A percentile compares a stretch with the other conserved stretches of the same genome.
Conservation (phyloP, 2,329 filamentous ascomycete species). For the Aspergillus sp. region DNA sequence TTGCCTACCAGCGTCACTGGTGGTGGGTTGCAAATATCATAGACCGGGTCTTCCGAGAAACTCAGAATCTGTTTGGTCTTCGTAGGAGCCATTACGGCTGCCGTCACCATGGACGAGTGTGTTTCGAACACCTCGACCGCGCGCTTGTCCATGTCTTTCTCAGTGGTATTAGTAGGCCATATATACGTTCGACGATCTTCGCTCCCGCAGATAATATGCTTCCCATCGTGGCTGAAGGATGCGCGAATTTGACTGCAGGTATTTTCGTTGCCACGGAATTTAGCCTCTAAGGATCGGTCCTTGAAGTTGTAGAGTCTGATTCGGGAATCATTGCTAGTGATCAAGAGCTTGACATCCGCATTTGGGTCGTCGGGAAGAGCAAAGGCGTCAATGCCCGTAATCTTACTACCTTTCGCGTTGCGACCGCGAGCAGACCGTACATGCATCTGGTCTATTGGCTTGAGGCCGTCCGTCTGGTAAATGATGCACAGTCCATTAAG, state of each 20-base stretch:
- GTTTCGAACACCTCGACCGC: constrained; percentile 87
- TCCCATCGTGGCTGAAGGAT: constrained; percentile 76
- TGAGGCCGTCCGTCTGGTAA: constrained; percentile 86
- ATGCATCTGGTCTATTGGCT: constrained; percentile 76
- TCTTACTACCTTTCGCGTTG: constrained; percentile 94
- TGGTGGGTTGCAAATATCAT: constrained; percentile 91
- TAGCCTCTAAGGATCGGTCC: constrained; percentile 77
- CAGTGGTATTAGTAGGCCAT: constrained; percentile 63
- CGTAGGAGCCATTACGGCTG: constrained; percentile 76
- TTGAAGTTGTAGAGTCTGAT: constrained; percentile 82
- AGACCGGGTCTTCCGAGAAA: constrained; percentile 83
- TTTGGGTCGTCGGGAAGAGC: constrained; percentile 50
- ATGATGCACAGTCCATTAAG: constrained; percentile 80
- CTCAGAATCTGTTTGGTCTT: constrained; percentile 71
- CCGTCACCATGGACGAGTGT: constrained; percentile 80
- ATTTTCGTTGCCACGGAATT: constrained; percentile 89
- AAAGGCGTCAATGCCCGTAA: constrained; percentile 83
- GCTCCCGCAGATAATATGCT: constrained; percentile 84
- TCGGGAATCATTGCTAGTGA: constrained; percentile 92
- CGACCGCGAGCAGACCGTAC: constrained; percentile 88
- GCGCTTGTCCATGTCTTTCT: constrained; percentile 69
- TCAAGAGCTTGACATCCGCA: constrained; percentile 71
- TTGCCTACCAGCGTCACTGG: constrained; percentile 72
- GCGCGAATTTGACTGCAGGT: constrained; percentile 84
- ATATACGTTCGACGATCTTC: constrained; percentile 87